Conservation (phyloP, 139 green algal genomes). For the Chlorella vulgaris region DNA sequence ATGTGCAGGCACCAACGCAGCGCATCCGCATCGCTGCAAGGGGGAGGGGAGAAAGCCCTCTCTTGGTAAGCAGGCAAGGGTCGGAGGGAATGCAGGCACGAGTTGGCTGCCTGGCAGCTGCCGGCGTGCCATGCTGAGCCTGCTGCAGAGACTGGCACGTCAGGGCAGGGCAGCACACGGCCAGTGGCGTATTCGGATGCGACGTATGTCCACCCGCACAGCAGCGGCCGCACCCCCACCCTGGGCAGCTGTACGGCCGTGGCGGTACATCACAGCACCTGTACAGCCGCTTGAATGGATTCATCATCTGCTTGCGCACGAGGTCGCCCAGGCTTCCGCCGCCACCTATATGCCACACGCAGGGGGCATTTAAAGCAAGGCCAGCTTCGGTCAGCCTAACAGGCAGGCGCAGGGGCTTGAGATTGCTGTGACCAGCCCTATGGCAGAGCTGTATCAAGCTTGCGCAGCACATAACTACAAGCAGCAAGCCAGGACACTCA, state of each 20-base stretch:
- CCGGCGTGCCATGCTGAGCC: too few species aligned
- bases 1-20: conserved; percentile 68
- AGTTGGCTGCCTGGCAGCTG: too few species aligned
- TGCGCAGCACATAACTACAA: too few species aligned
- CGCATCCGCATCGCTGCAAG: conserved; percentile 61
- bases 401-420: not conserved
- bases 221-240: not conserved
- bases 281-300: not conserved
- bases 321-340: conserved; percentile 63
- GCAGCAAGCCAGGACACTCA: too few species aligned
- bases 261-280: not conserved
- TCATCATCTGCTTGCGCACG: conserved; percentile 33
- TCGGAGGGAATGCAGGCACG: too few species aligned
- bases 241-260: conserved; percentile 9
- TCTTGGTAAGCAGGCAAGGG: not conserved
- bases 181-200: too few species aligned
- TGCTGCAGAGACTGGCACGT: too few species aligned
- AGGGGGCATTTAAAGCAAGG: not conserved
- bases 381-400: not conserved
- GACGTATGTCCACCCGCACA: too few species aligned
- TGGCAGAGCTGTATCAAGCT: not conserved
- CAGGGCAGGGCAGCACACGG: too few species aligned
- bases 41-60: not conserved
- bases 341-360: conserved; percentile 29
- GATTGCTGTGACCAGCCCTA: not conserved